A percentile compares a stretch with the other conserved stretches of the same genome.
Evolutionary conservation across 1,284 basidiomycete genomes (phyloP).

Genomic region (Ceratobasidium sp.): DNA sequence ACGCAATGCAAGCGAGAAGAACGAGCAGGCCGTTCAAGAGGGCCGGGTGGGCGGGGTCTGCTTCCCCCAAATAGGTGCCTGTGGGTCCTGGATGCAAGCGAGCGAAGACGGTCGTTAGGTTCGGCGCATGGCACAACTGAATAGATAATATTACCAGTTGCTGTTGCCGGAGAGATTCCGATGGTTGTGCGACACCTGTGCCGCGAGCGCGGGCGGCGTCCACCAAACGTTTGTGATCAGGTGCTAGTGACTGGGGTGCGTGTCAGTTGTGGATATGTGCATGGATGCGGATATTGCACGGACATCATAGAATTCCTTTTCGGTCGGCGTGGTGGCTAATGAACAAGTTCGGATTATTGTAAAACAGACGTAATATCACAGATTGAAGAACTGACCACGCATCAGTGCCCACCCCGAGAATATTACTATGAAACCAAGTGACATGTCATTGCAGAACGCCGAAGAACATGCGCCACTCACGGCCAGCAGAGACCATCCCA

Average conservation of each 20-base stretch:
- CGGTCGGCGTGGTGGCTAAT: slow-evolving; percentile 43
- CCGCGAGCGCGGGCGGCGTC: slow-evolving; percentile 36
- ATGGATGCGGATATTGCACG: neutral
- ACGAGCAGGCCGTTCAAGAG: neutral
- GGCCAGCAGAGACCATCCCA: slow-evolving; percentile 15
- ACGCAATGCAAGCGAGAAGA: slow-evolving; percentile 21
- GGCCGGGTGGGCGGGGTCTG: slow-evolving; percentile 3
- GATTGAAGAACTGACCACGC: slow-evolving; percentile 18
- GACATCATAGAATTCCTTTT: slow-evolving; percentile 42
- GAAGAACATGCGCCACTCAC: slow-evolving; percentile 11
- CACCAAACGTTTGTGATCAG: slow-evolving; percentile 42
- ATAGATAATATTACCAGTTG: slow-evolving; percentile 13
- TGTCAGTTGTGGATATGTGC: neutral
- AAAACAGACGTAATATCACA: slow-evolving; percentile 12
- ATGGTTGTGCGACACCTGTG: slow-evolving; percentile 13
- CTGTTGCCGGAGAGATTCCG: slow-evolving; percentile 16
- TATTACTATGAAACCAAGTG: slow-evolving; percentile 15
- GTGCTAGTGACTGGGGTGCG: slow-evolving; percentile 36
- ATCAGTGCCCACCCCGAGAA: slow-evolving; percentile 28
- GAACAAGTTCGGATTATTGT: neutral
- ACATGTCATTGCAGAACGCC: slow-evolving; percentile 2
- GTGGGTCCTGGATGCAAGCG: slow-evolving; percentile 18
- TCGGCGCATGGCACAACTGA: neutral
- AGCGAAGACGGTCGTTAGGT: no score
- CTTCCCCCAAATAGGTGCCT: slow-evolving; percentile 21